phyloP scores from a whole-genome alignment of 208 protist species.

The Crithidia bombi region DNA sequence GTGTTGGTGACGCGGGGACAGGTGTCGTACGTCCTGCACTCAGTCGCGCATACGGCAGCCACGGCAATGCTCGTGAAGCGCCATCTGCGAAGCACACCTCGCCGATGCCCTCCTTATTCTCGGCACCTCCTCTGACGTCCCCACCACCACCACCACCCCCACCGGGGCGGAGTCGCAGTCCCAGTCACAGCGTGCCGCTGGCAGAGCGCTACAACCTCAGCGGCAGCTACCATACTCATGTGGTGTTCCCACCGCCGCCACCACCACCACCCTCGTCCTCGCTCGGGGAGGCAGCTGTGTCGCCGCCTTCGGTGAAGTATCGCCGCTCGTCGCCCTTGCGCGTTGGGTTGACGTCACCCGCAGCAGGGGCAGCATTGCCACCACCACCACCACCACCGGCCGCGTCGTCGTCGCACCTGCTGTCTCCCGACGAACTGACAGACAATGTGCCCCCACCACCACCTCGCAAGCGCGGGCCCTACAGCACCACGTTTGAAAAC shows the following conservation, averaged over 20 bases:
- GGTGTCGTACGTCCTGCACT: background rate
- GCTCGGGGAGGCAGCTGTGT: background rate
- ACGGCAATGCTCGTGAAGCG: background rate
- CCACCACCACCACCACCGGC: constrained; percentile 4
- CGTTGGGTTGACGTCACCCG: constrained; percentile 2
- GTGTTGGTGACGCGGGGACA: background rate
- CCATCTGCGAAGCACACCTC: background rate
- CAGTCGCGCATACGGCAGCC: background rate
- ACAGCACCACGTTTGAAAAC: background rate
- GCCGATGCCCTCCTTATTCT: background rate
- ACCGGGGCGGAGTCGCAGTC: constrained; percentile 22
- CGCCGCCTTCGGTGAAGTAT: constrained; percentile 10
- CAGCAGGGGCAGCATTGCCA: background rate
- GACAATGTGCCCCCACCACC: constrained; percentile 19
- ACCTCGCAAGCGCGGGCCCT: background rate
- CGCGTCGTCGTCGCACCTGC: background rate
- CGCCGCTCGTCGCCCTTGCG: background rate
- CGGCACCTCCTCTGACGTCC: background rate
- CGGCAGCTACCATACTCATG: background rate
- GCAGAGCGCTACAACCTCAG: constrained; percentile 10
- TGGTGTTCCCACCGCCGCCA: constrained; percentile 22
- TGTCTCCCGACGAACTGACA: constrained; percentile 29
- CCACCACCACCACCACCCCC: constrained; percentile 20
- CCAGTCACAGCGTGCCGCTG: constrained; percentile 18
- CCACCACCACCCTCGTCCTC: constrained; percentile 5